Base-by-base conservation (phyloP, 202 grass and related monocot species). In the Panicum hallii region DNA sequence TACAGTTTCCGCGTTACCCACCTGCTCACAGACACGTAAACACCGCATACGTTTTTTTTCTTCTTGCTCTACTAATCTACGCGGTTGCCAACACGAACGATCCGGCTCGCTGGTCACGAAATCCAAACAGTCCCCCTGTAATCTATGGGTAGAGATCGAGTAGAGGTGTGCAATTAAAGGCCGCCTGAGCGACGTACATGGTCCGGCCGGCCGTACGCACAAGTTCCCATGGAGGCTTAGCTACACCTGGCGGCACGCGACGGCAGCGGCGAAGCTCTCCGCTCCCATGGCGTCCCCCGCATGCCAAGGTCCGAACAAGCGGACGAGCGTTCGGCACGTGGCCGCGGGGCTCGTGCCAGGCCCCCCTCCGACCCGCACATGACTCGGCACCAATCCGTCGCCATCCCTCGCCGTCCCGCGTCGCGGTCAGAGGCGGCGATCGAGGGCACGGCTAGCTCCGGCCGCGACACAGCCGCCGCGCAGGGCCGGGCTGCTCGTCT, bases 241-340 rank as follows among this genome's bases (percentile, higher is more conserved):
- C 52, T 5, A 2, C 17, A 50, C 64, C 47, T 55, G 82, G 34
- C 71, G 45, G 22, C 34, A 9, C 32, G 26, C 45, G 46, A 10
- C 63, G 49, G 47, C 62, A 66, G 20, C 20, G 64, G 30, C 28
- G 7, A 63, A 19, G 44, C 70, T 81, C 63, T 23, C 28, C 13
- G 75, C 22, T 47, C 15, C 49, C 20, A 41, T 9, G 46, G 30
- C 48, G 20, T 34, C 23, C 40, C 9, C 45, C 7, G 6, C 41
- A 43, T 6, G 5, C 43, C 10, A 30, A 30, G 48, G 61, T 54
- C 56, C 46, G 23, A 57, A 66, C 86, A 64, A 88, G 74, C 26
- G 40, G 40, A 49, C 48, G 11, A 74, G 57, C 6, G 65, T 36
- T 20, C 73, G 57, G 52, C 88, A 80, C 63, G 76, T 80, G 81